Base-by-base conservation (phyloP, 2,329 filamentous ascomycete genomes). In the Nemania abortiva region DNA sequence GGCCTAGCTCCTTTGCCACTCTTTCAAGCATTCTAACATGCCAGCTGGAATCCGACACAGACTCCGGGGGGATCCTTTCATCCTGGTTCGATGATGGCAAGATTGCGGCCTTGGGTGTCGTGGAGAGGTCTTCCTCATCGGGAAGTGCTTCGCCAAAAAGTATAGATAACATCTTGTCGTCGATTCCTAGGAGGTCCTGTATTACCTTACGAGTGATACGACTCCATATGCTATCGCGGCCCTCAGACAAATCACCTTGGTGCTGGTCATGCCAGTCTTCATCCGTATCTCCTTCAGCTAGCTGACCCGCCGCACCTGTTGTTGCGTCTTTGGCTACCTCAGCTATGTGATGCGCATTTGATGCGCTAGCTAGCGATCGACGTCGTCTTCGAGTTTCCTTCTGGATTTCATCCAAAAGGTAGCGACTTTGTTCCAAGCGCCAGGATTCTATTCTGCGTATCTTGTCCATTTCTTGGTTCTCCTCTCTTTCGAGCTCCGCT, bases 401-500 rank as follows among this genome's bases (percentile, higher is more conserved):
- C 80, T 97, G 92, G 56, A 98, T 95, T 80, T 98, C 94, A 65
- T 97, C 92, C 39, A 98, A 80, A 31, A 99, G 84, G 11, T 93
- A 89, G 67, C 89, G 89, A 79, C 94, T 97, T 79, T 99, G 95
- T 77, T 98, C 95, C 77, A 97, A 82, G 65, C 95, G 89, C 96
- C 96, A 99, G 60, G 89, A 88, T 81, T 98, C 95, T 77, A 99
- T 97, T 69, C 95, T 88, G 74, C 91, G 89, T 77, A 91, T 92
- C 77, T 92, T 91, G 74, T 97, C 94, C 49, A 88, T 84, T 72
- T 94, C 91, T 49, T 90, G 87, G 31, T 85, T 81, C 42, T 84
- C 82, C 50, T 88, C 86, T 45, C 85, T 84, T 65, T 89, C 86
- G 53, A 86, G 73, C 70, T 88, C 85, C 20, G 85, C 75, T 60